These are phyloP conservation scores for Solanum medicagineum DNA, from an alignment of 257 asterid genomes.

Conservation along the genomic window DNA sequence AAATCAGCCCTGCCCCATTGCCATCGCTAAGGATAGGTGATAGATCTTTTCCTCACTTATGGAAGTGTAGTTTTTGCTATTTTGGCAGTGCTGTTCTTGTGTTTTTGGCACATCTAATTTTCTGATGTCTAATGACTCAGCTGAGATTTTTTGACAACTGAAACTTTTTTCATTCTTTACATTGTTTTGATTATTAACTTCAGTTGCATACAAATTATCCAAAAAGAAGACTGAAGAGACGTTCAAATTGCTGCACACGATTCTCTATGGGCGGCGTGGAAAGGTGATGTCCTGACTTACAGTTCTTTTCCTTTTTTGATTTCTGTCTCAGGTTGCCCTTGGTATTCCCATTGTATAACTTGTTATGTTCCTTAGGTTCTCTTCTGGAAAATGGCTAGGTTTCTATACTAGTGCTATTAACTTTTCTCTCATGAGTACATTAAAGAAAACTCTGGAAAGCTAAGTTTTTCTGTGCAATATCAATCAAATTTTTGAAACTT, in stretches of 20 bases:
- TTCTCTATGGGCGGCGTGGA: conserved; percentile 85
- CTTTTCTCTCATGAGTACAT: not conserved
- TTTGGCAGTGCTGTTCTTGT: not conserved
- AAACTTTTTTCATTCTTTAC: not conserved
- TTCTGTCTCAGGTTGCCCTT: not conserved
- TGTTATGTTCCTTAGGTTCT: not conserved
- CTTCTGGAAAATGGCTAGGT: not conserved
- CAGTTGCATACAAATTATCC: conserved; percentile 77
- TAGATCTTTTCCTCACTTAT: not conserved
- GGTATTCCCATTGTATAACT: not conserved
- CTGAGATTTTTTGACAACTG: not conserved
- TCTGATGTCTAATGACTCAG: not conserved
- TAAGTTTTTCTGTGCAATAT: not conserved
- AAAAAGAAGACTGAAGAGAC: conserved; percentile 80
- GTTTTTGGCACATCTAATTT: not conserved
- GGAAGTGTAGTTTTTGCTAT: not conserved
- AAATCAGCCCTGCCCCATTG: too few species aligned
- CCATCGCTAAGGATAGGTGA: too few species aligned
- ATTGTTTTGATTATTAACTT: conserved; percentile 7
- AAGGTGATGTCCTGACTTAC: conserved; percentile 39
- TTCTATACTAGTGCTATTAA: not conserved
- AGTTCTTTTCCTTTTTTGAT: not conserved
- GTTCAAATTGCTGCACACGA: conserved; percentile 57
- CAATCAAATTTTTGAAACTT: not conserved
- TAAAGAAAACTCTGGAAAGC: not conserved